These are phyloP conservation scores for Moesziomyces aphidis DNA, from an alignment of 1,284 basidiomycete genomes.

Conservation along the genomic window DNA sequence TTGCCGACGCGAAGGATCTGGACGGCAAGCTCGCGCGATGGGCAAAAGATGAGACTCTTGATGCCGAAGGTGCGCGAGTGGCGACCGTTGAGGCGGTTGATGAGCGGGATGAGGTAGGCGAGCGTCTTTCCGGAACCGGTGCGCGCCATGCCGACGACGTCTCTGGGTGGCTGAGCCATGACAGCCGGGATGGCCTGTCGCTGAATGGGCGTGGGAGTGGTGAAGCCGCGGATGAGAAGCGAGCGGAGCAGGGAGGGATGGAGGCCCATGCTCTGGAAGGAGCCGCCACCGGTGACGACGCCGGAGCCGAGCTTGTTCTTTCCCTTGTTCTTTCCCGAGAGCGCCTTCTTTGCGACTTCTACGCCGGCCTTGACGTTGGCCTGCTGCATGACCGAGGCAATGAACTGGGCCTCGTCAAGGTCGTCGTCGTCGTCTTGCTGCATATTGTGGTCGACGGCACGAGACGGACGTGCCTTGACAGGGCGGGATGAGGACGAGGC, in stretches of 20 bases:
- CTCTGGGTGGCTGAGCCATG: conserved; percentile 84
- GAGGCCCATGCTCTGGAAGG: conserved; percentile 71
- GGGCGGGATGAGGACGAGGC: conserved; percentile 10
- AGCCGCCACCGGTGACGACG: conserved; percentile 61
- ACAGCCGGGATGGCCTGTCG: conserved; percentile 87
- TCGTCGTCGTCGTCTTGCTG: conserved; percentile 44
- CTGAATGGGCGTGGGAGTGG: conserved; percentile 96
- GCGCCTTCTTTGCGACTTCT: conserved; percentile 58
- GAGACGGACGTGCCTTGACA: conserved; percentile 15
- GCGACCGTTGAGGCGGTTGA: conserved; percentile 84
- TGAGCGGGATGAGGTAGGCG: conserved; percentile 92
- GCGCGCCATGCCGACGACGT: conserved; percentile 97
- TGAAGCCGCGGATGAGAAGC: conserved; percentile 91
- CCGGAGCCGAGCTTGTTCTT: conserved; percentile 59
- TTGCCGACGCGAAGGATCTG: conserved; percentile 96
- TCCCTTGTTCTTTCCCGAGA: conserved; percentile 50
- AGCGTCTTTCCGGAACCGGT: conserved; percentile 98
- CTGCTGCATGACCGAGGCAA: conserved; percentile 61
- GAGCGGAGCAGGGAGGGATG: conserved; percentile 85
- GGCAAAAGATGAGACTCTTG: conserved; percentile 87
- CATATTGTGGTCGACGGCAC: conserved; percentile 2
- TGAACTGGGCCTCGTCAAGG: conserved; percentile 62
- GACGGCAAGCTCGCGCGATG: conserved; percentile 91
- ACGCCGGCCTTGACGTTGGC: conserved; percentile 65
- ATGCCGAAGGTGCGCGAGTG: conserved; percentile 86